Evolutionary conservation across 1,284 basidiomycete genomes (phyloP), one percentile per base, ranked within the genome.

Genomic region (Ganoderma lucidum): DNA sequence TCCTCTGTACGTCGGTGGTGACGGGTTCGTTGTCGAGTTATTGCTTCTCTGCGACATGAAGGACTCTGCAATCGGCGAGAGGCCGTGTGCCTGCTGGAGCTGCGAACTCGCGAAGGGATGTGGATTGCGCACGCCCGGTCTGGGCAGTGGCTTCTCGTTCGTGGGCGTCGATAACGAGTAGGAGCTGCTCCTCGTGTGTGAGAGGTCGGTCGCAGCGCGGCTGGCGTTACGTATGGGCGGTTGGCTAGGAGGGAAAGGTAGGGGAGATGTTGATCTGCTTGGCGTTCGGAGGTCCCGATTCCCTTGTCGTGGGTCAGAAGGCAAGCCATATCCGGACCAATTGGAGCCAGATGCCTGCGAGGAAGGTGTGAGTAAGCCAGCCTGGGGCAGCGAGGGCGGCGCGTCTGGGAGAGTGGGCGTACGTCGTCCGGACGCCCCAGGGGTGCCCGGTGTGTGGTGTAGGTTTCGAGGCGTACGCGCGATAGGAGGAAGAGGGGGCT

Each of bases 31-130:
- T 10, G 84, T 77, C 23, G 48, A 51, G 3, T 79, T 76, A 12
- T 81, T 73, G 30, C 78, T 79, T 39, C 81, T 77, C 51, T 82
- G 80, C 45, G 77, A 75, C 62, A 81, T 77, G 78, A 90, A 92
- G 2, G 86, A 81, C 77, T 94, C 92, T 35, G 88, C 84, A 65
- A 94, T 93, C 1, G 92, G 93, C 2, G 93, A 93, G 53, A 94
- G 83, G 37, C 70, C 71, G 62, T 80, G 78, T 23, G 78, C 78
- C 56, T 80, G 81, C 69, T 78, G 77, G 19, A 76, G 53, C 73
- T 56, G 78, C 56, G 12, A 72, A 30, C 64, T 68, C 12, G 78
- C 75, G 71, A 77, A 78, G 30, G 79, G 76, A 69, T 78, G 79
- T 10, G 75, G 70, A 67, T 72, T 51, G 72, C 81, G 67, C 59